Conservation (phyloP, 2,329 filamentous ascomycete species). For the Calonectria montana region DNA sequence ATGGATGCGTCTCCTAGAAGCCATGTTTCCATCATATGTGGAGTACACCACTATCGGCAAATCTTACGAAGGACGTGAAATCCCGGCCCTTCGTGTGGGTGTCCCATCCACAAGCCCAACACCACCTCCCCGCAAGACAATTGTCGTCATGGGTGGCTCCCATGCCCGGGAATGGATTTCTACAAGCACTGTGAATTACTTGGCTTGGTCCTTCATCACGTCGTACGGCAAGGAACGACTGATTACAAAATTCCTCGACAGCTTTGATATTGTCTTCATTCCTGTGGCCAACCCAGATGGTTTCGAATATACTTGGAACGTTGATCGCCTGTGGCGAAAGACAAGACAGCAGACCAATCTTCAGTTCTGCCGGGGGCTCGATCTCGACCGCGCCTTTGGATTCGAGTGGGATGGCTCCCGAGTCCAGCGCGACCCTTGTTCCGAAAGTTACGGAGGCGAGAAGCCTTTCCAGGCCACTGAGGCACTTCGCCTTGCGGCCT, state of each 20-base stretch:
- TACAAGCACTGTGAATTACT: slow-evolving; percentile 88
- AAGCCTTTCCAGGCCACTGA: slow-evolving; percentile 87
- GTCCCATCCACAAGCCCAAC: slow-evolving; percentile 58
- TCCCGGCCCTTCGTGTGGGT: slow-evolving; percentile 83
- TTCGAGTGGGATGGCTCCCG: slow-evolving; percentile 83
- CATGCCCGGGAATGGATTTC: slow-evolving; percentile 98
- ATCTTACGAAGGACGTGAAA: slow-evolving; percentile 89
- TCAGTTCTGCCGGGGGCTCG: slow-evolving; percentile 86
- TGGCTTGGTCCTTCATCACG: slow-evolving; percentile 89
- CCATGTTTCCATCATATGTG: slow-evolving; percentile 88
- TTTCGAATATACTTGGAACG: slow-evolving; percentile 93
- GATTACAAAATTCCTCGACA: slow-evolving; percentile 82
- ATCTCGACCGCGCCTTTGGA: slow-evolving; percentile 88
- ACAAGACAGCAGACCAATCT: slow-evolving; percentile 86
- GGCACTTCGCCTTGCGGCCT: slow-evolving; percentile 78
- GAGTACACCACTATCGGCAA: slow-evolving; percentile 80
- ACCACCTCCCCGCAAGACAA: slow-evolving; percentile 72
- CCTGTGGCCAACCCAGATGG: slow-evolving; percentile 94
- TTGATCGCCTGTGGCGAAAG: slow-evolving; percentile 94
- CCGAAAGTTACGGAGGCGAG: slow-evolving; percentile 88
- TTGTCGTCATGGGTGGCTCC: slow-evolving; percentile 85
- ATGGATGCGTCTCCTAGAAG: slow-evolving; percentile 91
- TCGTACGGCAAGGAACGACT: slow-evolving; percentile 78
- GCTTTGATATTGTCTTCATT: slow-evolving; percentile 89
- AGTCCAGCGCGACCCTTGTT: slow-evolving; percentile 82